Evolutionary conservation across 2,329 filamentous ascomycete genomes (phyloP).

Genomic region (Cytospora piceicola): DNA sequence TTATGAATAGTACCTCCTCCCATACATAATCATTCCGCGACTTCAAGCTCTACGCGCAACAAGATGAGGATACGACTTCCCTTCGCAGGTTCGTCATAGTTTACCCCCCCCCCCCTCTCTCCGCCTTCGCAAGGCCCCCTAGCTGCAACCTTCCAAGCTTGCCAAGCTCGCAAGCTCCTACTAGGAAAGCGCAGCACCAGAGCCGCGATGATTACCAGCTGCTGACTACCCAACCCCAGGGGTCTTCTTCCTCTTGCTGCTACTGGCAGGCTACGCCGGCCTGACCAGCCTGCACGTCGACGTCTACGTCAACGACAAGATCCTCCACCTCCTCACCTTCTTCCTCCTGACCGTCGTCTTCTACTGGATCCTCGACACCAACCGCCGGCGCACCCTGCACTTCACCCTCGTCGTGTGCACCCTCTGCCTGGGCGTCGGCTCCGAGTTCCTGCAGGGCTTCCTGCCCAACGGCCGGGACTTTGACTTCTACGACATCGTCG

Average conservation of each 20-base stretch:
- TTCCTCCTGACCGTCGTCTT: slow-evolving; percentile 85
- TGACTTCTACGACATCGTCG: slow-evolving; percentile 83
- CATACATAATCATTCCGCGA: slow-evolving; percentile 6
- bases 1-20: slow-evolving; percentile 14
- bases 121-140: neutral
- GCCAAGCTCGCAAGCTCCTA: neutral
- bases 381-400: slow-evolving; percentile 81
- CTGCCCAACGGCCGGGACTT: slow-evolving; percentile 73
- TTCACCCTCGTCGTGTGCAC: slow-evolving; percentile 83
- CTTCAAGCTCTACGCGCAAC: slow-evolving; percentile 10
- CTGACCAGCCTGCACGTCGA: slow-evolving; percentile 67
- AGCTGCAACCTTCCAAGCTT: neutral
- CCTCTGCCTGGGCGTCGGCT: slow-evolving; percentile 69
- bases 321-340: slow-evolving; percentile 85
- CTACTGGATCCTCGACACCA: slow-evolving; percentile 97
- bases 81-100: slow-evolving; percentile 71
- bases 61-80: slow-evolving; percentile 84
- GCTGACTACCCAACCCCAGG: slow-evolving; percentile 49
- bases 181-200: too few species aligned
- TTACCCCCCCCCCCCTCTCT: slow-evolving; percentile 4
- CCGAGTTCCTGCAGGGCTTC: slow-evolving; percentile 74
- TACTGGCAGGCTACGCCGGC: slow-evolving; percentile 78
- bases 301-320: slow-evolving; percentile 79
- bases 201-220: neutral
- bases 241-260: slow-evolving; percentile 70